phyloP scores from a whole-genome alignment of 306 rosid species.

The Begonia masoniana region DNA sequence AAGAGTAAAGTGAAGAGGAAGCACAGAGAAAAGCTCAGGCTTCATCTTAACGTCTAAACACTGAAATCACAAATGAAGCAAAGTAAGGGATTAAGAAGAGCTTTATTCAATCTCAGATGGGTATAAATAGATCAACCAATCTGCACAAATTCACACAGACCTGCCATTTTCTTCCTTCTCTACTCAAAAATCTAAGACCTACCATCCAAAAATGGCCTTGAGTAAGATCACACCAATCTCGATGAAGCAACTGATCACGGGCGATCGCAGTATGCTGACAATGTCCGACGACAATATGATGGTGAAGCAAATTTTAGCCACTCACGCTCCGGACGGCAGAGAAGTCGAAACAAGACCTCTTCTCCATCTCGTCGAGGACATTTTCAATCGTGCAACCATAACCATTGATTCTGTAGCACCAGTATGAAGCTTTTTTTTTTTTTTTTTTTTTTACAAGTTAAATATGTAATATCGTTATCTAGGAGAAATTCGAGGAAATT shows the following conservation, averaged over 20 bases:
- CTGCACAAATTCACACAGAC: background rate
- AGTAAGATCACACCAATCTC: background rate
- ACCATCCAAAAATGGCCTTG: background rate
- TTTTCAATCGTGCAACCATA: constrained; percentile 24
- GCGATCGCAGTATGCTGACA: constrained; percentile 11
- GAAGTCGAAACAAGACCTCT: constrained; percentile 34
- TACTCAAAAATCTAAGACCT: background rate
- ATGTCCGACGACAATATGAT: constrained; percentile 31
- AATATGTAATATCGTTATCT: background rate
- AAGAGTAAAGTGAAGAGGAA: too few relatives aligned
- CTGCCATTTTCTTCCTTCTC: background rate
- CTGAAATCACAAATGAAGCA: background rate
- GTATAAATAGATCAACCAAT: background rate
- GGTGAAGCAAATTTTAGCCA: constrained; percentile 31
- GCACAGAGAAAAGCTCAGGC: background rate
- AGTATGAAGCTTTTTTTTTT: constrained; percentile 14
- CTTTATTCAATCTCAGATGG: constrained; percentile 27
- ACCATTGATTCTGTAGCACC: constrained; percentile 12
- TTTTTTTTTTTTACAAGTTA: too few relatives aligned
- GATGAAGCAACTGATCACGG: constrained; percentile 25
- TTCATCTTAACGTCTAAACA: background rate
- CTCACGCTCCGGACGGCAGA: constrained; percentile 35
- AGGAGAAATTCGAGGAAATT: too few relatives aligned
- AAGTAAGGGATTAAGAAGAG: background rate
- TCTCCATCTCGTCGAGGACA: constrained; percentile 39